Percentiles rank a stretch among this genome's conserved stretches.
Evolutionary conservation across 73 alveolate species (phyloP).

Genomic region (Paramecium primaurelia): DNA sequence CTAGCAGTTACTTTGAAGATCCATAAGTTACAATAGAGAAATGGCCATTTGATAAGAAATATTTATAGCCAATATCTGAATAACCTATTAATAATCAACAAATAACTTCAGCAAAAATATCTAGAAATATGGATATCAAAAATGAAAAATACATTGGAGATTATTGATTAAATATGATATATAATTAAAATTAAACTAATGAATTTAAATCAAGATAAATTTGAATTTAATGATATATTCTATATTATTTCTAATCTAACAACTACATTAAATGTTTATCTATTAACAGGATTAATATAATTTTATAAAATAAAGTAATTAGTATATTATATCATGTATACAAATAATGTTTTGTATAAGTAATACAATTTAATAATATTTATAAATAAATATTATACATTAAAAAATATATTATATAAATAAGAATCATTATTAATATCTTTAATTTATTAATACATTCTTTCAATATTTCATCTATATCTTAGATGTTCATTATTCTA

Average conservation of each 20-base stretch:
- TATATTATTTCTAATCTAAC: too few relatives aligned
- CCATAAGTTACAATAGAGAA: constrained; percentile 31
- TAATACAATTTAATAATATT: too few relatives aligned
- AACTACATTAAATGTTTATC: too few relatives aligned
- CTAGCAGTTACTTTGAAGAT: constrained; percentile 29
- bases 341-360: too few relatives aligned
- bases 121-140: background rate
- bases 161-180: background rate
- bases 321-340: too few relatives aligned
- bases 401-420: too few relatives aligned
- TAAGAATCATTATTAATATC: background rate
- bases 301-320: too few relatives aligned
- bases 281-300: too few relatives aligned
- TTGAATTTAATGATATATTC: background rate
- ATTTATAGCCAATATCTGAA: background rate
- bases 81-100: background rate
- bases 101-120: background rate
- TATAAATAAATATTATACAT: too few relatives aligned
- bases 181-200: background rate
- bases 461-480: too few relatives aligned
- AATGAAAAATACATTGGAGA: background rate
- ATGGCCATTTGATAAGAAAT: constrained; percentile 48
- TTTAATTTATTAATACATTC: too few relatives aligned
- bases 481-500: too few relatives aligned
- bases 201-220: background rate